Evolutionary conservation across 768 basidiomycete genomes (phyloP).

Genomic region (Lentinula raphanica): DNA sequence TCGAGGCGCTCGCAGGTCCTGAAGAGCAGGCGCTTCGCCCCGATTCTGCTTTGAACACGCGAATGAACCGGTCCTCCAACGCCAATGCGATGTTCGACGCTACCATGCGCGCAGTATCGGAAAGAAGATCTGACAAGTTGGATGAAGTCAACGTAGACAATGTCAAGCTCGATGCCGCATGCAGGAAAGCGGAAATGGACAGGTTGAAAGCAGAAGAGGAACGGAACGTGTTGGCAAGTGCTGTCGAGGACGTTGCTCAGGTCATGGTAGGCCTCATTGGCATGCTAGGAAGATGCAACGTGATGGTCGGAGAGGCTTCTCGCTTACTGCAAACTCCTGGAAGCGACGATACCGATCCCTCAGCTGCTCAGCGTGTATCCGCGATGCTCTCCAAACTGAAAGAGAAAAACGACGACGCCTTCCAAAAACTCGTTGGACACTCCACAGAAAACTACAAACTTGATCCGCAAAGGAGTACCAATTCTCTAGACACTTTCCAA

Average conservation of each 20-base stretch:
- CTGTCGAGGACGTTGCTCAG: constrained; percentile 60
- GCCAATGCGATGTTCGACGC: constrained; percentile 80
- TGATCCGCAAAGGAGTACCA: constrained; percentile 21
- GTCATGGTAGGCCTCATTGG: constrained; percentile 70
- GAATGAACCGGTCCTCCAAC: constrained; percentile 66
- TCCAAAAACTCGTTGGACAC: constrained; percentile 62
- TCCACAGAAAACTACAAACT: constrained; percentile 56
- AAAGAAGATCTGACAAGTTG: constrained; percentile 72
- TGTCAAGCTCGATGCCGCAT: constrained; percentile 63
- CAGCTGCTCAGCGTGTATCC: constrained; percentile 43
- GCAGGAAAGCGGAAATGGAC: constrained; percentile 68
- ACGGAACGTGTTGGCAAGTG: constrained; percentile 55
- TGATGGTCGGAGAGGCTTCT: constrained; percentile 59
- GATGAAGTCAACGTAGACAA: constrained; percentile 68
- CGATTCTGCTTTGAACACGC: constrained; percentile 51
- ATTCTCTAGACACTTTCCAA: constrained; percentile 43
- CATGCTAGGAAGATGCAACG: constrained; percentile 74
- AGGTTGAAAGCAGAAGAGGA: constrained; percentile 60
- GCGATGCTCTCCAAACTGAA: constrained; percentile 48
- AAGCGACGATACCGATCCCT: constrained; percentile 28
- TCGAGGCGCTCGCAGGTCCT: constrained; percentile 59
- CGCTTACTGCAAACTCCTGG: constrained; percentile 24
- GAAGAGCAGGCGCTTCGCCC: constrained; percentile 65
- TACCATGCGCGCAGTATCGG: constrained; percentile 76
- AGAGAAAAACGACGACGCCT: constrained; percentile 65